Evolutionary conservation across 129 eudicot genomes (phyloP), one percentile per base, ranked within the genome.

Genomic region (sunflower (Helianthus annuus)): DNA sequence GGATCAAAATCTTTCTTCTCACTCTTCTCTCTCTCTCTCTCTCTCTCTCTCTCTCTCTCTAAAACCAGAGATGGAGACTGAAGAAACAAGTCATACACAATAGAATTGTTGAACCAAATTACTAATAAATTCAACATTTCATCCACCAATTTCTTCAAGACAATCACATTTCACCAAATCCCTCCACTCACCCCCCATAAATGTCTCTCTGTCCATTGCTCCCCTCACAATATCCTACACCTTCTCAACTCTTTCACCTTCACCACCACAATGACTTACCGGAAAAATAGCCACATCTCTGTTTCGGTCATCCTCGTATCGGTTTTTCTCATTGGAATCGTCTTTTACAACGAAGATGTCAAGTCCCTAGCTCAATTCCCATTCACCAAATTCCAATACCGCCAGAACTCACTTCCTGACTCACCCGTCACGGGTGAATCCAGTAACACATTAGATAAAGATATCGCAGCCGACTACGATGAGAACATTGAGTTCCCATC

Each of bases 331-430:
- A 76, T 85, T 49, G 98, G 87, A 3, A 76, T 88, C 64, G 82
- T 92, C 78, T 71, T 92, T 75, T 92, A 89, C 88, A 87, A 92
- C 39, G 91, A 92, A 53, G 95, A 87, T 68, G 85, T 87, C 4
- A 85, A 85, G 66, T 86, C 96, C 16, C 65, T 92, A 10, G 85
- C 98, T 0, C 84, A 78, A 39, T 86, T 88, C 60, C 92, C 90
- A 1, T 84, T 88, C 44, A 75, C 80, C 1, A 74, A 46, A 42
- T 74, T 9, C 69, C 68, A 24, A 57, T 36, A 6, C 14, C 38
- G 46, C 10, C 10, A 42, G 10, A 42, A 42, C 46, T 42, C 82
- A 29, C 27, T 14, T 73, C 75, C 49, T 4, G 32, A n/a, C 8
- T 11, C 46, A 10, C 52, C 38, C 62, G 40, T 13, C 15, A 8